Percentiles rank a stretch among this genome's conserved stretches.
Evolutionary conservation across 2,329 filamentous ascomycete species (phyloP).

Genomic region (Phialophora tarda): DNA sequence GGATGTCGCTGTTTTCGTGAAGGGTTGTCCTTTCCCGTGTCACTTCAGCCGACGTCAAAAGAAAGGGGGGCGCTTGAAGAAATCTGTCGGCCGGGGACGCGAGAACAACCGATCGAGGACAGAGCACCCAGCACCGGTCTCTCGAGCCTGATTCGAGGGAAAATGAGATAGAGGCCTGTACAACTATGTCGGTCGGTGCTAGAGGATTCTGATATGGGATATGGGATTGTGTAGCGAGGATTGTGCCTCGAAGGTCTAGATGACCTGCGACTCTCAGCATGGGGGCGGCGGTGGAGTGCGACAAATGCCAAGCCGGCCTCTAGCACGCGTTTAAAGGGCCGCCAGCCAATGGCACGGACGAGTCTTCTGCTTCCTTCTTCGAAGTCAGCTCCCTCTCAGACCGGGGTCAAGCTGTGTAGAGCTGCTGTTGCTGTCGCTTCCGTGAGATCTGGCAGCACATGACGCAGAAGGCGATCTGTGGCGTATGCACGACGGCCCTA

Average conservation of each 20-base stretch:
- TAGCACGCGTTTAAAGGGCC: conserved; percentile 2
- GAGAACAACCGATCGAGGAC: not conserved
- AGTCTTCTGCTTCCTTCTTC: not conserved
- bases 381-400: not conserved
- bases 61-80: conserved; percentile 23
- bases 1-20: conserved; percentile 29
- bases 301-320: conserved; percentile 2
- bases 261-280: not conserved
- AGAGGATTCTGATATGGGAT: conserved; percentile 9
- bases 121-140: not conserved
- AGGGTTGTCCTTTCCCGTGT: conserved; percentile 26
- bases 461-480: not conserved
- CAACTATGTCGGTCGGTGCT: conserved; percentile 7
- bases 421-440: not conserved
- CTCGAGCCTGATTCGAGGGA: not conserved
- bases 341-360: not conserved
- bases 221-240: conserved; percentile 26
- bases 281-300: not conserved
- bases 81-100: not conserved
- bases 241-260: conserved; percentile 11
- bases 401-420: not conserved
- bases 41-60: conserved; percentile 30
- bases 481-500: not conserved
- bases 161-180: conserved; percentile 4
- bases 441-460: conserved; percentile 7